Conservation (phyloP, 1,139 yeast genomes). For the Hyphopichia wangnamkhiaoensis region DNA sequence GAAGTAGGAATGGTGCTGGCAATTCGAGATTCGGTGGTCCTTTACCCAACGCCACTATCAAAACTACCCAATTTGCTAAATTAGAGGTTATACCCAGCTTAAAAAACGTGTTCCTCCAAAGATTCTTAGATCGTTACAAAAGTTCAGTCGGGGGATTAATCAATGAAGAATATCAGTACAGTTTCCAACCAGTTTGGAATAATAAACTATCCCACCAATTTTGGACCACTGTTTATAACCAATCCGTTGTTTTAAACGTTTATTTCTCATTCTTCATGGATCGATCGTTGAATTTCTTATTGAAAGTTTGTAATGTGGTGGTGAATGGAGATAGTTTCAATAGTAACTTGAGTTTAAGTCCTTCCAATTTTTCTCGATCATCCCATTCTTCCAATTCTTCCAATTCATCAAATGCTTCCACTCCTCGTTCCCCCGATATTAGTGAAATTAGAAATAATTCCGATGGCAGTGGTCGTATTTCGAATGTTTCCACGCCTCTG, state of each 20-base stretch:
- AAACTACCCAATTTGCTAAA: slow-evolving; percentile 10
- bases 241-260: slow-evolving; percentile 25
- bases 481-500: not conserved
- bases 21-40: slow-evolving; percentile 3
- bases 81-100: slow-evolving; percentile 10
- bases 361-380: not conserved
- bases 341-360: slow-evolving; percentile 5
- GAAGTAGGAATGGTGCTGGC: not conserved
- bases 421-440: not conserved
- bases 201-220: slow-evolving; percentile 18
- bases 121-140: slow-evolving; percentile 13
- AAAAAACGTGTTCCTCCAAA: slow-evolving; percentile 17
- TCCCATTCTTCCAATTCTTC: slow-evolving; percentile 2
- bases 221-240: slow-evolving; percentile 33
- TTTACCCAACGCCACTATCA: slow-evolving; percentile 16
- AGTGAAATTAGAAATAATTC: not conserved
- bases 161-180: slow-evolving; percentile 15
- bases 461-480: not conserved
- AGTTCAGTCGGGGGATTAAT: slow-evolving; percentile 15
- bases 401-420: not conserved
- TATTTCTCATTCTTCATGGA: slow-evolving; percentile 41
- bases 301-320: slow-evolving; percentile 27
- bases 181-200: slow-evolving; percentile 32
- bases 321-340: slow-evolving; percentile 19
- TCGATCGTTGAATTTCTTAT: slow-evolving; percentile 35